These are phyloP conservation scores for Schizochytrium sp. DNA, from an alignment of 108 stramenopile genomes.

Conservation along the genomic window DNA sequence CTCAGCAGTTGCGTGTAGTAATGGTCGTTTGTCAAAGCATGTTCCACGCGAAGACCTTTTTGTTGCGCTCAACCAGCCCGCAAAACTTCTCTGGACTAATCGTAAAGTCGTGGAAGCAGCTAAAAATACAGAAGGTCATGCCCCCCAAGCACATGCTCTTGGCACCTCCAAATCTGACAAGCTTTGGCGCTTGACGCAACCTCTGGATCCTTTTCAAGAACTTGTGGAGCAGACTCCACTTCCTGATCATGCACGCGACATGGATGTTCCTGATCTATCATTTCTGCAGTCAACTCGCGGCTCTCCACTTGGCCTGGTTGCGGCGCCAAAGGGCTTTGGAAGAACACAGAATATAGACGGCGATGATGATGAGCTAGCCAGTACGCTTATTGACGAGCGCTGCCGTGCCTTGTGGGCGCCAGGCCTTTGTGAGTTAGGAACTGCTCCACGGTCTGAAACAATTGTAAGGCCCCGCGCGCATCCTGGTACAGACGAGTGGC, in stretches of 20 bases:
- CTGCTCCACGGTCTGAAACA: background rate
- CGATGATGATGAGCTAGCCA: background rate
- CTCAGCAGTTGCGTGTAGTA: slow-evolving; percentile 18
- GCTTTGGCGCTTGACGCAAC: slow-evolving; percentile 2
- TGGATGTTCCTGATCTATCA: slow-evolving; percentile 27
- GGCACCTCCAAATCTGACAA: slow-evolving; percentile 1
- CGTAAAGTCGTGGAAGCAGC: background rate
- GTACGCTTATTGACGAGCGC: background rate
- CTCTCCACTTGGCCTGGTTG: background rate
- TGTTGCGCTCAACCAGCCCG: slow-evolving; percentile 20
- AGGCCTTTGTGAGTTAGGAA: background rate
- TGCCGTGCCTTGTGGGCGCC: background rate
- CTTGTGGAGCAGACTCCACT: background rate
- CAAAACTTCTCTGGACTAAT: slow-evolving; percentile 53
- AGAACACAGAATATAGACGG: background rate
- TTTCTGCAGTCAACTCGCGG: background rate
- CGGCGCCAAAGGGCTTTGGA: too few species aligned
- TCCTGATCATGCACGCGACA: background rate
- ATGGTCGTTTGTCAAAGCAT: background rate
- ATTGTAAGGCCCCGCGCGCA: background rate
- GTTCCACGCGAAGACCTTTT: background rate
- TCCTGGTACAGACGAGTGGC: background rate
- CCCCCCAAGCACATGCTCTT: background rate
- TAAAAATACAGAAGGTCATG: background rate
- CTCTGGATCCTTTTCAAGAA: slow-evolving; percentile 47